Base-by-base conservation (phyloP, 306 rosid species). In the Heteromeles arbutifolia region DNA sequence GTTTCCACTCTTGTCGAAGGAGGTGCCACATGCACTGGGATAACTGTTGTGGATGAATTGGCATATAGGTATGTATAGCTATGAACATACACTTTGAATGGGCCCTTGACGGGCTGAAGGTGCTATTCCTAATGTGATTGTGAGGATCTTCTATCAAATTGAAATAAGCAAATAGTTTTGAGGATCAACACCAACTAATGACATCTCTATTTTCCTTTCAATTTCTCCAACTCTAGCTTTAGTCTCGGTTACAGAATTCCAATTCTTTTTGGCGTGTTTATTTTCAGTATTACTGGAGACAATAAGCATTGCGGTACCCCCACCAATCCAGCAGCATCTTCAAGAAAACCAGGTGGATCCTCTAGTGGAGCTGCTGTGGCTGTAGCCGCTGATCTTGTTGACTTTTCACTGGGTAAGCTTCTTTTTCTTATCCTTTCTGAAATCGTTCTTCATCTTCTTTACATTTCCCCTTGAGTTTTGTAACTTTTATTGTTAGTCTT, bases 351-450 rank as follows among this genome's bases (percentile, higher is more conserved):
- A 1, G 99, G 99, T 68, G 99, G 98, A 71, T 83, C 97, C 69
- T 96, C 94, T 41, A 81, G 99, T 78, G 99, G 98, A 70, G 93
- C 97, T 78, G 96, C 99, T 11, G 98, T 92, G 26, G 96, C 97
- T 67, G 98, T 96, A 79, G 98, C 98, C 53, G 94, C 97, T 52
- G 79, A 86, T 83, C 86, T 96, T 43, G 97, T 83, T 67, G 97
- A 90, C 84, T 96, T 96, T 79, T 86, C 98, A 6, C 64, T 96
- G 77, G 99, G 99, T 96, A 69, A 82, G 93, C 77, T 79, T 79
- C 81, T 32, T 74, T 48, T 29, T 67, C 22, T 28, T 28, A 1
- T 17, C 41, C 7, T 26, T 24, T 13, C 15, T 17, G 54, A 45
- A 24, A 57, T 28, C 8, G 43, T 61, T 70, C n/a, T 39, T 58